These are phyloP conservation scores for Gremmenia infestans DNA, from an alignment of 2,329 filamentous ascomycete genomes.

Conservation along the genomic window DNA sequence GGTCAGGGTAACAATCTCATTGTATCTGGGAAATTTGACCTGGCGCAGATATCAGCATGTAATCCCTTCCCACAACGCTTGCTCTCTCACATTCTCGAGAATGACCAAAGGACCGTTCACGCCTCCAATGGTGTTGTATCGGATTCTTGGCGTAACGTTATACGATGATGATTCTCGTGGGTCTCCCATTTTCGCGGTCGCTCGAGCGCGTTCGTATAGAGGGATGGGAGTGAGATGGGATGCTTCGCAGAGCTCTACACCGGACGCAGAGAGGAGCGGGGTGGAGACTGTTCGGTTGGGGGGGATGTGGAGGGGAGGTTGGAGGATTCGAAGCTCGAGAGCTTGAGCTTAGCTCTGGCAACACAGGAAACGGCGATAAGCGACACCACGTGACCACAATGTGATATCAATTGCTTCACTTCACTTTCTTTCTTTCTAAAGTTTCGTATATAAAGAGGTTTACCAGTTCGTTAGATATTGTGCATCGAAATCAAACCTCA, in stretches of 20 bases:
- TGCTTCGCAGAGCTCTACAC: not conserved
- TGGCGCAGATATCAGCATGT: constrained; percentile 36
- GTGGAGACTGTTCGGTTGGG: not conserved
- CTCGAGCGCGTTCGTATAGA: too few species aligned
- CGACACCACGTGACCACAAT: too few species aligned
- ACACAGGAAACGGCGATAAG: too few species aligned
- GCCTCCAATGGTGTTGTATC: constrained; percentile 97
- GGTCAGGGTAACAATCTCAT: constrained; percentile 95
- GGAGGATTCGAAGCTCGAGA: too few species aligned
- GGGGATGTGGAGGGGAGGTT: too few species aligned
- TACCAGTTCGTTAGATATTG: too few species aligned
- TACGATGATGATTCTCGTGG: constrained; percentile 34
- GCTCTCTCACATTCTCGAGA: constrained; percentile 72
- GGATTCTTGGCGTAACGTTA: constrained; percentile 63
- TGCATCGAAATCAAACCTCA: too few species aligned
- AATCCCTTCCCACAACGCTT: not conserved
- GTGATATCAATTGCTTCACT: too few species aligned
- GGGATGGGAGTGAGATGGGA: too few species aligned
- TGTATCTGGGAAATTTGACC: constrained; percentile 97
- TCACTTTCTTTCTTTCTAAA: too few species aligned
- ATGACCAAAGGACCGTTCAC: constrained; percentile 98
- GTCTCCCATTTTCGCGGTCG: constrained; percentile 26
- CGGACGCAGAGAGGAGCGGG: not conserved
- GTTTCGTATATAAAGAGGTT: too few species aligned
- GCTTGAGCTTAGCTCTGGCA: too few species aligned